A percentile compares a stretch with the other conserved stretches of the same genome.
phyloP scores from a whole-genome alignment of 2,329 filamentous ascomycete species.

The Ilyonectria sp. region DNA sequence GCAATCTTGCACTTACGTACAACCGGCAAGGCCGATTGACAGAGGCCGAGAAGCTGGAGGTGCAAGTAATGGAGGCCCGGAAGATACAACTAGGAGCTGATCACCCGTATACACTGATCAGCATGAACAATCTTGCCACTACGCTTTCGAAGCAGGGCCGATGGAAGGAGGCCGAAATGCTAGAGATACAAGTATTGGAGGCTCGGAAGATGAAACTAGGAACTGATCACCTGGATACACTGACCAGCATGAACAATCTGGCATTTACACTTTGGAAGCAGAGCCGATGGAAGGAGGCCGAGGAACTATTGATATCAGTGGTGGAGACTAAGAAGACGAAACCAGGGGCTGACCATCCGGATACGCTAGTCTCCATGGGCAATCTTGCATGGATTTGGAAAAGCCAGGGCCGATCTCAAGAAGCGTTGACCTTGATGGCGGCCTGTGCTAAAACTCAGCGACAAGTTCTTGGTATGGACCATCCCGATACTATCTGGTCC shows the following conservation, averaged over 20 bases:
- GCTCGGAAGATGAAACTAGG: no score
- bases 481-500: no score
- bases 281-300: conserved; percentile 4
- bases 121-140: neutral
- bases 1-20: neutral
- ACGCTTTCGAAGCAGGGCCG: neutral
- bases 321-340: no score
- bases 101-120: neutral
- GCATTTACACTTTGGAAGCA: neutral
- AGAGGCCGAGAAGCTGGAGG: neutral
- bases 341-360: neutral
- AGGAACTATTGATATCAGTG: neutral
- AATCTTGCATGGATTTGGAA: neutral
- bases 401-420: neutral
- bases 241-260: neutral
- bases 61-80: no score
- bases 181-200: neutral
- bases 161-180: conserved; percentile 6
- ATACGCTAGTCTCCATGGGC: neutral
- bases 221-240: neutral
- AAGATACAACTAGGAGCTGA: neutral
- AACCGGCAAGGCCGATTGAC: neutral
- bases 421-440: neutral
- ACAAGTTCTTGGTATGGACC: no score
- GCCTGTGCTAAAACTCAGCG: no score